A percentile compares a stretch with the other conserved stretches of the same genome.
These are phyloP conservation scores for Wickerhamiella hasegawae DNA, from an alignment of 805 yeast species.

Conservation along the genomic window DNA sequence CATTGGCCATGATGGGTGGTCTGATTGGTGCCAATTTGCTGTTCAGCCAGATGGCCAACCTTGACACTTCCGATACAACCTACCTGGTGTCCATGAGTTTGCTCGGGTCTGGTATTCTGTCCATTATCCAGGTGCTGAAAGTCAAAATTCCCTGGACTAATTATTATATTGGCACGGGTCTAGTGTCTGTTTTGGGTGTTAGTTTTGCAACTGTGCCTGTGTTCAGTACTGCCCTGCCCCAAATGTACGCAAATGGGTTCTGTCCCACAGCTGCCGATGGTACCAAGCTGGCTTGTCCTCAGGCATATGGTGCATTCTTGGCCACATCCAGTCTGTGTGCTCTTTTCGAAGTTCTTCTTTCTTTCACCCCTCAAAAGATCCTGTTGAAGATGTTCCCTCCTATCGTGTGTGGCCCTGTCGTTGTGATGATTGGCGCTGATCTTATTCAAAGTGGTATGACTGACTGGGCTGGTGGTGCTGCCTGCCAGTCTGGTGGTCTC, in stretches of 20 bases:
- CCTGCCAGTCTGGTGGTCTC: conserved; percentile 21
- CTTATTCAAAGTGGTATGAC: conserved; percentile 58
- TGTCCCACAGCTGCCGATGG: conserved; percentile 57
- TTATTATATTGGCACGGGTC: conserved; percentile 74
- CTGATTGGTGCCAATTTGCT: conserved; percentile 71
- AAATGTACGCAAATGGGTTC: conserved; percentile 58
- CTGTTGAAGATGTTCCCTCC: conserved; percentile 74
- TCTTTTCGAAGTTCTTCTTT: conserved; percentile 50
- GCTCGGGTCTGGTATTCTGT: conserved; percentile 54
- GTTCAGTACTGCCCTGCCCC: conserved; percentile 57
- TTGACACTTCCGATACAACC: conserved; percentile 33
- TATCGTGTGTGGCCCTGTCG: conserved; percentile 87
- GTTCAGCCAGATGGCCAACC: conserved; percentile 47
- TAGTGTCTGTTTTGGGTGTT: conserved; percentile 81
- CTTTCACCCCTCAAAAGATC: conserved; percentile 60
- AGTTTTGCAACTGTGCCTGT: conserved; percentile 79
- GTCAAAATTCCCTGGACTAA: conserved; percentile 60
- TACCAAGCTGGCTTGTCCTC: conserved; percentile 59
- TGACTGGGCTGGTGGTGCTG: conserved; percentile 82
- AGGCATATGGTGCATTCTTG: conserved; percentile 75
- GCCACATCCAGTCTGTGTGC: conserved; percentile 74
- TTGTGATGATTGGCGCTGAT: conserved; percentile 60
- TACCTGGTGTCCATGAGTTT: conserved; percentile 58
- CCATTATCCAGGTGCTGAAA: conserved; percentile 64
- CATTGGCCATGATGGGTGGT: conserved; percentile 86